These are phyloP conservation scores for Cladosporium sp. DNA, from an alignment of 2,329 filamentous ascomycete genomes.

Conservation along the genomic window DNA sequence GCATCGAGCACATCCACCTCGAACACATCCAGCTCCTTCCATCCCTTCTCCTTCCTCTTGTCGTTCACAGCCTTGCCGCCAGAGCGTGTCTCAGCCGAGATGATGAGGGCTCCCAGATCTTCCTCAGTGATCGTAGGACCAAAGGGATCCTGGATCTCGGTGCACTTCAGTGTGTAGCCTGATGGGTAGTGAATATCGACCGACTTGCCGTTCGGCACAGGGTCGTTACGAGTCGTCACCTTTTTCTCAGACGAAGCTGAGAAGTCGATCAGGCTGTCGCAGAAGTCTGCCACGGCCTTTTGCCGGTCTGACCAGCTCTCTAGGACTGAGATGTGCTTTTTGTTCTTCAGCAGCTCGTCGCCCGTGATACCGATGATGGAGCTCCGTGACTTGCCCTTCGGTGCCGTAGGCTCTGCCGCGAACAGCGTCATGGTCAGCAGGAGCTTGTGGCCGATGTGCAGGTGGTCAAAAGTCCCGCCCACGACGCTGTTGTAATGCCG, in stretches of 20 bases:
- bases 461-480: conserved; percentile 92
- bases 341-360: conserved; percentile 77
- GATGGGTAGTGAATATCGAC: conserved; percentile 54
- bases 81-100: conserved; percentile 79
- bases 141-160: conserved; percentile 80
- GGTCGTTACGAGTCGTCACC: conserved; percentile 35
- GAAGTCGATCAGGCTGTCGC: conserved; percentile 57
- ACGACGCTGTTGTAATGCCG: conserved; percentile 48
- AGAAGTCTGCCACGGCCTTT: conserved; percentile 62
- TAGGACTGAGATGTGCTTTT: conserved; percentile 76
- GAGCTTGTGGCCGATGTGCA: conserved; percentile 94
- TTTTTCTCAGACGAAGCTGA: conserved; percentile 14
- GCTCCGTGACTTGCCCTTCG: conserved; percentile 27
- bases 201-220: conserved; percentile 46
- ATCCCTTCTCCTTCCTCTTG: conserved; percentile 69
- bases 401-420: conserved; percentile 48
- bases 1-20: conserved; percentile 84
- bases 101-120: conserved; percentile 70
- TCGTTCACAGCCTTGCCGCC: conserved; percentile 83
- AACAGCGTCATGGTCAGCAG: conserved; percentile 82
- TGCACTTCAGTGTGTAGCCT: conserved; percentile 66
- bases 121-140: conserved; percentile 84
- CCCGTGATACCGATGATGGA: conserved; percentile 73
- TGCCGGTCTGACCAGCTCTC: conserved; percentile 75
- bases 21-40: conserved; percentile 69